Evolutionary conservation across 2,329 filamentous ascomycete species (phyloP).

Genomic region (Monosporascus sp.): DNA sequence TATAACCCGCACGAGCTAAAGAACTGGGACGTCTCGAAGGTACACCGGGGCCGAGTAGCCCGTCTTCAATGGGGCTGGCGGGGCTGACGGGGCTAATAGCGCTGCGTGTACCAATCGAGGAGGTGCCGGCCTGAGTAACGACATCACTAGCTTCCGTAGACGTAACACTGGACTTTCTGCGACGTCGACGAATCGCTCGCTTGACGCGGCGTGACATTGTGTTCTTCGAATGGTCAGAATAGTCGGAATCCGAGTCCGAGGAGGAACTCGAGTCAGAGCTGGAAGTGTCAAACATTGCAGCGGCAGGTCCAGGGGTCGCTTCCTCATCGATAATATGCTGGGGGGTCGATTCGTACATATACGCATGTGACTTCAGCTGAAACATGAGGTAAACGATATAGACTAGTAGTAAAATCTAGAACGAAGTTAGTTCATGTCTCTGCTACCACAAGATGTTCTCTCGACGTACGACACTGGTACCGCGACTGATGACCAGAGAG

Average conservation of each 20-base stretch:
- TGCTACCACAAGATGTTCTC: neutral
- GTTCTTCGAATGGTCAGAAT: slow-evolving; percentile 53
- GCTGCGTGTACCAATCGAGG: slow-evolving; percentile 37
- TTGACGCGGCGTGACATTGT: slow-evolving; percentile 73
- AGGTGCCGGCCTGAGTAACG: slow-evolving; percentile 28
- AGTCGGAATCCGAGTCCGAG: slow-evolving; percentile 64
- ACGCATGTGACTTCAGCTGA: slow-evolving; percentile 86
- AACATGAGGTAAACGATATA: slow-evolving; percentile 83
- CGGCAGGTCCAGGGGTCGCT: slow-evolving; percentile 76
- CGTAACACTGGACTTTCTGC: slow-evolving; percentile 71
- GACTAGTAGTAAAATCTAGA: slow-evolving; percentile 68
- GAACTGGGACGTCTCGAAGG: slow-evolving; percentile 30
- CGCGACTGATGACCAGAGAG: slow-evolving; percentile 81
- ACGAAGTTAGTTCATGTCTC: slow-evolving; percentile 14
- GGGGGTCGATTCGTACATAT: slow-evolving; percentile 88
- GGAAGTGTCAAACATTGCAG: slow-evolving; percentile 74
- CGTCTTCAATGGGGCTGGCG: slow-evolving; percentile 11
- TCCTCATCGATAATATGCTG: slow-evolving; percentile 92
- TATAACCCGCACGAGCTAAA: slow-evolving; percentile 32
- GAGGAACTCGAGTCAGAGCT: slow-evolving; percentile 51
- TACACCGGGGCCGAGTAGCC: slow-evolving; percentile 35
- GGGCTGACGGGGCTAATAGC: slow-evolving; percentile 19
- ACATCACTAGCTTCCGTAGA: slow-evolving; percentile 54
- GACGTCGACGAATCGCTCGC: slow-evolving; percentile 67
- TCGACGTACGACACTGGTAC: slow-evolving; percentile 71